A percentile compares a stretch with the other conserved stretches of the same genome.
Conservation (phyloP, 192 early-diverging fungal species). For the Mortierella hygrophila region DNA sequence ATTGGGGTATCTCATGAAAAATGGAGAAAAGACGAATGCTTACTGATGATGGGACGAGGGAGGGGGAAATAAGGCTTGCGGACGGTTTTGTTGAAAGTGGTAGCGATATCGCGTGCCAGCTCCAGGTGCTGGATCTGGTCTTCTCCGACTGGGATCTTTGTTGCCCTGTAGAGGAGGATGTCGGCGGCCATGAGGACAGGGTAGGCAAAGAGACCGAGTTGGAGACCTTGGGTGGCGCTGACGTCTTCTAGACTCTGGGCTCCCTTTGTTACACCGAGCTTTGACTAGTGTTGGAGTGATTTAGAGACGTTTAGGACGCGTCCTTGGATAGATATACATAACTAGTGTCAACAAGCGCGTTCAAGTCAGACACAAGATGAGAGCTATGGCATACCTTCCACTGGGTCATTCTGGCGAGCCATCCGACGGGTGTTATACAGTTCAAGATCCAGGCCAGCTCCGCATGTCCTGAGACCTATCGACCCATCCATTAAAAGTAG, state of each 20-base stretch:
- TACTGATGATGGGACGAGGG: conserved; percentile 75
- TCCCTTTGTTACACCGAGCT: conserved; percentile 58
- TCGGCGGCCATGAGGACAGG: conserved; percentile 95
- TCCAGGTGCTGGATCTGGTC: conserved; percentile 96
- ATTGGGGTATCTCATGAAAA: neutral
- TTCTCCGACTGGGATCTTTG: conserved; percentile 92
- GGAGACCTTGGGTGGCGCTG: conserved; percentile 59
- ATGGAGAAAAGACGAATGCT: neutral
- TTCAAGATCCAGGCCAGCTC: conserved; percentile 90
- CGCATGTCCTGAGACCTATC: conserved; percentile 76
- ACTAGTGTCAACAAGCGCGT: neutral
- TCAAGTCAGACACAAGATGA: too few relatives aligned
- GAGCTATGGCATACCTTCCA: conserved; percentile 77
- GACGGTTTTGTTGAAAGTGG: conserved; percentile 82
- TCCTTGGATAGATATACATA: neutral
- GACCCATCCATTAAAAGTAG: neutral
- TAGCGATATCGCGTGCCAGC: conserved; percentile 82
- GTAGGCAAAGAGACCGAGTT: conserved; percentile 88
- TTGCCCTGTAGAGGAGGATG: conserved; percentile 88
- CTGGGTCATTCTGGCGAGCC: conserved; percentile 96
- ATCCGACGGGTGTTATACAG: conserved; percentile 88
- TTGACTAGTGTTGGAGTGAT: conserved; percentile 36
- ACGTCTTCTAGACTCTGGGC: conserved; percentile 60
- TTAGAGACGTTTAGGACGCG: neutral
- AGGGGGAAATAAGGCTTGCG: conserved; percentile 73